phyloP scores from a whole-genome alignment of 495 filamentous ascomycete species.

The Daldinia concentrica region DNA sequence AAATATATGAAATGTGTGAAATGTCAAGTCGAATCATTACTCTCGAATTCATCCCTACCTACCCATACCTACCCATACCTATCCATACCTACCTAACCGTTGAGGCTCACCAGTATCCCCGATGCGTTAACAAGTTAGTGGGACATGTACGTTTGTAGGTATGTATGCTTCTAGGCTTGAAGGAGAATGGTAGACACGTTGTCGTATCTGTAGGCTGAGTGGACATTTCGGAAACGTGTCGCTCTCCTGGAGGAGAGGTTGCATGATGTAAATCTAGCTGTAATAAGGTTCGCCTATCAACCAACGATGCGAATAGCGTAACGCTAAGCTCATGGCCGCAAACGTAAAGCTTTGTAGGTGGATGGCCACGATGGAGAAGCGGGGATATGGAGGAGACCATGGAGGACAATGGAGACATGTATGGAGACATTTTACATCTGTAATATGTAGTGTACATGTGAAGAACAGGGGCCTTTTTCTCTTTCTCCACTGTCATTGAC shows the following conservation, averaged over 20 bases:
- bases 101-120: neutral
- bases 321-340: slow-evolving; percentile 18
- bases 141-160: neutral
- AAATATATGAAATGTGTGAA: neutral
- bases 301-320: slow-evolving; percentile 21
- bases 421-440: neutral
- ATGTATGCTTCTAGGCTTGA: neutral
- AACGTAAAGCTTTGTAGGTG: slow-evolving; percentile 1
- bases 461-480: neutral
- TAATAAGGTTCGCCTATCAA: slow-evolving; percentile 22
- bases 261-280: slow-evolving; percentile 16
- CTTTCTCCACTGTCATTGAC: neutral
- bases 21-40: neutral
- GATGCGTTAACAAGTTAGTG: neutral
- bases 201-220: slow-evolving; percentile 11
- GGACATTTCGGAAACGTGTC: neutral
- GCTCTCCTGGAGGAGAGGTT: slow-evolving; percentile 1
- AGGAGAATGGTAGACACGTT: slow-evolving; percentile 5
- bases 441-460: neutral
- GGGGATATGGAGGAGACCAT: neutral
- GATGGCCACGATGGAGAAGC: slow-evolving; percentile 1
- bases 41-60: neutral
- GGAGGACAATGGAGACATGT: neutral
- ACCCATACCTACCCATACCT: neutral
- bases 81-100: neutral